A percentile compares a stretch with the other conserved stretches of the same genome.
Evolutionary conservation across 2,329 filamentous ascomycete genomes (phyloP).

Genomic region (Ceratocystis lukuohia): DNA sequence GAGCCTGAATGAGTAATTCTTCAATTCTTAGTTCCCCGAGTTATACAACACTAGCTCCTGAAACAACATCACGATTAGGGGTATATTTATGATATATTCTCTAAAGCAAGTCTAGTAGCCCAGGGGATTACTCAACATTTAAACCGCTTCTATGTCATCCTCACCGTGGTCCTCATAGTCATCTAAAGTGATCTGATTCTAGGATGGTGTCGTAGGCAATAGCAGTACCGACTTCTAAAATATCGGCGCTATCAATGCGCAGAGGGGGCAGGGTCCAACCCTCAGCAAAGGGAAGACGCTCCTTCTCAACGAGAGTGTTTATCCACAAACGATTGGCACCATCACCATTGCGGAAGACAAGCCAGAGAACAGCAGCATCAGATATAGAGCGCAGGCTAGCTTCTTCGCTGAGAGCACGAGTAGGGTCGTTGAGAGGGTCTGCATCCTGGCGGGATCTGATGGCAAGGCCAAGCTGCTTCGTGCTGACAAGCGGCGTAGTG

Average conservation of each 20-base stretch:
- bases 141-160: too few species aligned
- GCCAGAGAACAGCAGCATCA: conserved; percentile 22
- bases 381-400: conserved; percentile 20
- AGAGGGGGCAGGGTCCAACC: conserved; percentile 11
- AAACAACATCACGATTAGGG: too few species aligned
- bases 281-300: conserved; percentile 18
- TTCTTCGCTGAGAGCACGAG: conserved; percentile 20
- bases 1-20: too few species aligned
- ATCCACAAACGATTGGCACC: conserved; percentile 22
- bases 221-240: conserved; percentile 3
- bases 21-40: too few species aligned
- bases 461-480: conserved; percentile 24
- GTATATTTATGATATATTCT: too few species aligned
- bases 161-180: too few species aligned
- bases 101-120: too few species aligned
- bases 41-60: too few species aligned
- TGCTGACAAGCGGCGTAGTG: conserved; percentile 22
- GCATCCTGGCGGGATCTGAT: conserved; percentile 23
- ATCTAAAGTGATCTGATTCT: background rate
- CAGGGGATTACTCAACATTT: too few species aligned
- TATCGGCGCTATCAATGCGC: background rate
- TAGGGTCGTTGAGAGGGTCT: conserved; percentile 23
- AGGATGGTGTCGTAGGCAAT: conserved; percentile 6
- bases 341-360: conserved; percentile 21
- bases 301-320: conserved; percentile 19